Evolutionary conservation across 208 protist genomes (phyloP).

Genomic region (Borovskyia barvae): DNA sequence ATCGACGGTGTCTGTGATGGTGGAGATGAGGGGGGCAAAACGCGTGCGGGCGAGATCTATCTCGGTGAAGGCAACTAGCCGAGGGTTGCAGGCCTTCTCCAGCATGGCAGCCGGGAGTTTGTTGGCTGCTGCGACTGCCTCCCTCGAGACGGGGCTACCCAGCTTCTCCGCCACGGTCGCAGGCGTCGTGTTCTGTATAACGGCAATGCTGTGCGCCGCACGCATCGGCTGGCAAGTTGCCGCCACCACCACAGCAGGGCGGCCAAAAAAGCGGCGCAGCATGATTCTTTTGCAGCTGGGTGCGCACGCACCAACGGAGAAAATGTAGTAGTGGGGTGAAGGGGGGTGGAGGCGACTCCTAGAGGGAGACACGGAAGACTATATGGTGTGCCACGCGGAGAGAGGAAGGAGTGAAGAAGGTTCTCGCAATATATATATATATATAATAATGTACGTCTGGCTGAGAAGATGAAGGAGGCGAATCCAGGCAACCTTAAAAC

Average conservation of each 20-base stretch:
- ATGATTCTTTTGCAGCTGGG: neutral
- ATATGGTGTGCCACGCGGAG: no score
- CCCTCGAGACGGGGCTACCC: slow-evolving; percentile 36
- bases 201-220: slow-evolving; percentile 49
- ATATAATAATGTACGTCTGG: no score
- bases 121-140: slow-evolving; percentile 54
- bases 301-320: neutral
- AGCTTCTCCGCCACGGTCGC: slow-evolving; percentile 42
- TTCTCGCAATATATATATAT: no score
- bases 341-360: no score
- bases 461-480: no score
- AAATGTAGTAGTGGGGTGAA: no score
- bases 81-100: slow-evolving; percentile 43
- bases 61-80: slow-evolving; percentile 53
- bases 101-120: slow-evolving; percentile 49
- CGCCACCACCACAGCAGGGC: slow-evolving; percentile 6
- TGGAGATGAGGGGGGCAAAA: slow-evolving; percentile 64
- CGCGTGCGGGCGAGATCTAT: slow-evolving; percentile 67
- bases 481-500: no score
- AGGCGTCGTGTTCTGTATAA: slow-evolving; percentile 36
- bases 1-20: slow-evolving; percentile 49
- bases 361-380: no score
- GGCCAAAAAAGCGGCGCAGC: slow-evolving; percentile 25
- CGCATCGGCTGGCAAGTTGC: slow-evolving; percentile 18
- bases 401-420: neutral